Conservation (phyloP, 2,329 filamentous ascomycete species). For the Penicillium psychrosexuale region DNA sequence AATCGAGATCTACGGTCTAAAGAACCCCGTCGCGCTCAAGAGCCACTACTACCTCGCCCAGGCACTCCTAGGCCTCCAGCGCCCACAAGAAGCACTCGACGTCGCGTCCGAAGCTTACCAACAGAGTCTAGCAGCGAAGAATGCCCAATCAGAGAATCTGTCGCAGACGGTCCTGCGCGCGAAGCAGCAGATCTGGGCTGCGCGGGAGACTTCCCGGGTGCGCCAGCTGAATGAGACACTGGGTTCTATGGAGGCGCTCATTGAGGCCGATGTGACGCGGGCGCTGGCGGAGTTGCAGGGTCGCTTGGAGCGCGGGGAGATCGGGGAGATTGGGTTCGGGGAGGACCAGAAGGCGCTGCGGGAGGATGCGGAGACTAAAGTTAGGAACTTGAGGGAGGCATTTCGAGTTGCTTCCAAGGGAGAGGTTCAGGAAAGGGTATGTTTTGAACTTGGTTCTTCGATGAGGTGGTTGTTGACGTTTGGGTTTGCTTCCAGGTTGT, state of each 20-base stretch:
- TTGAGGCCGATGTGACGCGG: slow-evolving; percentile 40
- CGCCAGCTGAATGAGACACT: slow-evolving; percentile 46
- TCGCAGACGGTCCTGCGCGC: slow-evolving; percentile 71
- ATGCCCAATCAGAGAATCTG: slow-evolving; percentile 66
- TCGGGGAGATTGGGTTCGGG: slow-evolving; percentile 63
- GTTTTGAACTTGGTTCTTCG: slow-evolving; percentile 12
- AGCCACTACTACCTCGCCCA: slow-evolving; percentile 80
- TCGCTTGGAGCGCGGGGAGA: slow-evolving; percentile 37
- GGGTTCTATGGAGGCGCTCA: slow-evolving; percentile 40
- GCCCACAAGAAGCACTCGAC: slow-evolving; percentile 68
- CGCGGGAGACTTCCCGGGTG: slow-evolving; percentile 56
- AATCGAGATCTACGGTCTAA: slow-evolving; percentile 59
- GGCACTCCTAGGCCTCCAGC: slow-evolving; percentile 71
- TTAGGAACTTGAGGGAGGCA: slow-evolving; percentile 45
- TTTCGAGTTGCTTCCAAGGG: slow-evolving; percentile 43
- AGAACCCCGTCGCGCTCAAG: slow-evolving; percentile 65
- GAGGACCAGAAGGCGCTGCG: slow-evolving; percentile 62
- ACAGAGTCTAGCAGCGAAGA: slow-evolving; percentile 61
- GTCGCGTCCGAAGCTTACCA: slow-evolving; percentile 71
- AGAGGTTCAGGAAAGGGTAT: slow-evolving; percentile 44
- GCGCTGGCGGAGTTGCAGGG: slow-evolving; percentile 38
- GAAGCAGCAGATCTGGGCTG: slow-evolving; percentile 84
- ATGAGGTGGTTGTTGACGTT: slow-evolving; percentile 4
- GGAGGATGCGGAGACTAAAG: slow-evolving; percentile 48
- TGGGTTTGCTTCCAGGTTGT: slow-evolving; percentile 36